Evolutionary conservation across 495 filamentous ascomycete species (phyloP).

Genomic region (Talaromyces liani): DNA sequence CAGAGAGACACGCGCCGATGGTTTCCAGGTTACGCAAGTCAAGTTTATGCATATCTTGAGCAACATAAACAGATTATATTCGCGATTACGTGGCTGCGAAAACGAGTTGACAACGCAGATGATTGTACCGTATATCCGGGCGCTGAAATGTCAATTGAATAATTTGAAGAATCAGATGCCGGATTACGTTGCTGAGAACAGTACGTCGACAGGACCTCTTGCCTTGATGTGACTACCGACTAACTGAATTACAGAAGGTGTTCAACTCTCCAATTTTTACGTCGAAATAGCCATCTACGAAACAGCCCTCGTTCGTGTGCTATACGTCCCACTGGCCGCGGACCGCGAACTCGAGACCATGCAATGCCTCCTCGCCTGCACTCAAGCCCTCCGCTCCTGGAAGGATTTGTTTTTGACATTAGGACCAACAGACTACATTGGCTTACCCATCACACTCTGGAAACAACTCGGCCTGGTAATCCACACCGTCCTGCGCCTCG

Average conservation of each 20-base stretch:
- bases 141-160: constrained; percentile 29
- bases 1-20: constrained; percentile 33
- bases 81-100: constrained; percentile 7
- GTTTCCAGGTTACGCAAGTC: constrained; percentile 31
- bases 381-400: constrained; percentile 21
- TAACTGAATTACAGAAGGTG: not conserved
- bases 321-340: constrained; percentile 21
- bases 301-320: constrained; percentile 22
- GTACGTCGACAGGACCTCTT: constrained; percentile 14
- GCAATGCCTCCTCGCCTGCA: constrained; percentile 11
- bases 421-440: constrained; percentile 17
- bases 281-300: not conserved
- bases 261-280: not conserved
- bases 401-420: constrained; percentile 16
- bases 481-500: constrained; percentile 19
- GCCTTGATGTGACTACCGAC: not conserved
- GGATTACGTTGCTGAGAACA: constrained; percentile 18
- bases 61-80: constrained; percentile 8
- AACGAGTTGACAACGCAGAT: constrained; percentile 12
- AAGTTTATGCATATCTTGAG: constrained; percentile 28
- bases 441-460: constrained; percentile 12
- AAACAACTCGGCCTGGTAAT: constrained; percentile 18
- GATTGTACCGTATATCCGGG: constrained; percentile 25
- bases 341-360: constrained; percentile 2
- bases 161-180: constrained; percentile 21